Conservation (phyloP, 805 yeast genomes). For the Vanderwaltozyma tropicalis region DNA sequence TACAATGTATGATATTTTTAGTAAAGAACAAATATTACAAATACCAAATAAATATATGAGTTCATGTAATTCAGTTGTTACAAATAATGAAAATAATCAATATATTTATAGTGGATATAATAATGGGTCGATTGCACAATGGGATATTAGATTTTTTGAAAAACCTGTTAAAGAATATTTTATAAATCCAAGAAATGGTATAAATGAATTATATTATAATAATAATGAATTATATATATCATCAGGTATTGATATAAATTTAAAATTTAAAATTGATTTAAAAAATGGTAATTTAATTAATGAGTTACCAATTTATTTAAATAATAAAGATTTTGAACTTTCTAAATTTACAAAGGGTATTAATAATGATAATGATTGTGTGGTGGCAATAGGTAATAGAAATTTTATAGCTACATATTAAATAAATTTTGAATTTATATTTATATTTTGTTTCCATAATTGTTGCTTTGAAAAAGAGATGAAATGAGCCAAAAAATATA, state of each 20-base stretch:
- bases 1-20: constrained; percentile 32
- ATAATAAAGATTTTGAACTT: constrained; percentile 13
- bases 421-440: no score
- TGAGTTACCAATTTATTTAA: constrained; percentile 10
- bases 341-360: constrained; percentile 6
- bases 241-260: constrained; percentile 30
- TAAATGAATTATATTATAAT: constrained; percentile 14
- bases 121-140: constrained; percentile 29
- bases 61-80: constrained; percentile 14
- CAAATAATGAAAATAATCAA: constrained; percentile 1
- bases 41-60: constrained; percentile 22
- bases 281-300: neutral
- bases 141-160: constrained; percentile 31
- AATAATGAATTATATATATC: constrained; percentile 11
- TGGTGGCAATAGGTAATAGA: no score
- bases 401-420: no score
- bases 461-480: no score
- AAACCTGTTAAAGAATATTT: constrained; percentile 7
- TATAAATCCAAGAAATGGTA: constrained; percentile 13
- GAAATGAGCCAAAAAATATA: no score
- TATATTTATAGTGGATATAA: constrained; percentile 29
- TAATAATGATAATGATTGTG: constrained; percentile 3
- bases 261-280: constrained; percentile 4
- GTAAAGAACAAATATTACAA: constrained; percentile 16
- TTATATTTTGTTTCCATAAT: no score